Percentiles rank a stretch among this genome's conserved stretches.
Evolutionary conservation across 1,284 basidiomycete genomes (phyloP).

Genomic region (Paramarasmius palmivorus): DNA sequence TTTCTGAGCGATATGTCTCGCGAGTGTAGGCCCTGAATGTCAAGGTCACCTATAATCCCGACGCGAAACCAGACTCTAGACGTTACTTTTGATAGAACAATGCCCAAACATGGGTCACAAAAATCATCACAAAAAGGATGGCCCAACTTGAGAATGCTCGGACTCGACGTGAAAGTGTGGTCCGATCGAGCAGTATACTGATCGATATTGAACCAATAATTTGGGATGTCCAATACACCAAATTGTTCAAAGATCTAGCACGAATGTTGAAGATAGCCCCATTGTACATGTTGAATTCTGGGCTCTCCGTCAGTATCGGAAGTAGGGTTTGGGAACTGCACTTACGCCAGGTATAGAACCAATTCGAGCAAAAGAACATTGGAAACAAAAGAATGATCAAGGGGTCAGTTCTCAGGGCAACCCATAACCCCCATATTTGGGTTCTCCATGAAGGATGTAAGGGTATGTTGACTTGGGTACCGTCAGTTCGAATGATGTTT

Average conservation of each 20-base stretch:
- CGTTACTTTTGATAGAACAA: conserved; percentile 69
- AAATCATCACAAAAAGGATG: conserved; percentile 59
- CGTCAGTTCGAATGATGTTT: conserved; percentile 71
- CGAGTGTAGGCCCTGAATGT: conserved; percentile 60
- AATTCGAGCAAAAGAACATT: conserved; percentile 75
- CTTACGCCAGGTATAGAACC: conserved; percentile 77
- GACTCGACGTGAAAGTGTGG: conserved; percentile 50
- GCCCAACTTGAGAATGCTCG: conserved; percentile 69
- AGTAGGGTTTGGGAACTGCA: conserved; percentile 10
- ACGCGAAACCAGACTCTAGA: not conserved
- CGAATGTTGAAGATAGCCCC: conserved; percentile 24
- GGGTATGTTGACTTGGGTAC: conserved; percentile 60
- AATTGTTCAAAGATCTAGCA: conserved; percentile 63
- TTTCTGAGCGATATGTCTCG: conserved; percentile 36
- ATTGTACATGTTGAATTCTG: conserved; percentile 21
- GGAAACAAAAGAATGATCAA: conserved; percentile 62
- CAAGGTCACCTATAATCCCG: not conserved
- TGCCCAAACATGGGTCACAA: conserved; percentile 65
- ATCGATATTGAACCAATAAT: conserved; percentile 65
- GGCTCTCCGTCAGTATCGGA: not conserved
- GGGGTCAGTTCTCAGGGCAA: conserved; percentile 56
- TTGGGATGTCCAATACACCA: conserved; percentile 69
- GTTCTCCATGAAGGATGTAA: conserved; percentile 73
- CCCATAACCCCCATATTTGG: conserved; percentile 50
- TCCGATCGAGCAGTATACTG: conserved; percentile 60